Evolutionary conservation across 805 yeast genomes (phyloP), one percentile per base, ranked within the genome.

Genomic region (Hagleromyces aurorensis): DNA sequence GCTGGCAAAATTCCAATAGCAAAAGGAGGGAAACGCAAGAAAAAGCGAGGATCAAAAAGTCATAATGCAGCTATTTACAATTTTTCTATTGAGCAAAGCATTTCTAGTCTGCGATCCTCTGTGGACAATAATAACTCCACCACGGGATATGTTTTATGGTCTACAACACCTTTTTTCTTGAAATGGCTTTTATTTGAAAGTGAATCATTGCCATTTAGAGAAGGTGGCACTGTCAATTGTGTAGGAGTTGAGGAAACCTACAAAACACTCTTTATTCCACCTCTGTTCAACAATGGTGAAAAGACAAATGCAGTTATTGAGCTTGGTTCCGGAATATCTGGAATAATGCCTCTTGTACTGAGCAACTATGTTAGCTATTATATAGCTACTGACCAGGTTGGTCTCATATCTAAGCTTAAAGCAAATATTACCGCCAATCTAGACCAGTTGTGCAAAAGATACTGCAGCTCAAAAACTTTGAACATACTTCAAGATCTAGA

Each of bases 61-160:
- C 4, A 23, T 6, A 11, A 19, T 14, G 19, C 29, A 16, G 43
- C 46, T 16, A 31, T 38, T 11, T 54, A 45, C 23, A 34, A 41
- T 8, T 37, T 56, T 10, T 30, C 24, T 5, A 22, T 56, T n/a
- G 43, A 44, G 16, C 61, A 56, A 34, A 44, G 52, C 2, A 27
- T 55, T 7, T 37, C 57, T 1, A 40, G 51, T 15, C 33, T 56
- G 6, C 37, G 40, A 21, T 57, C 62, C 3, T 39, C 46, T 0
- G 37, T 30, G 9, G 50, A 48, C 19, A 57, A 55, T 27, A 41
- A 43, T 13, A 57, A 55, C 29, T 57, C 62, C 10, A 57, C 62
- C 3, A 57, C 62, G 3, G 62, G 62, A 5, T 57, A 46, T 33
- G 61, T 57, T 4, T 34, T 55, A 6, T 57, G 62, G 62, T 48